phyloP scores from a whole-genome alignment of 2,329 filamentous ascomycete species.

The Xylaria hypoxylon region DNA sequence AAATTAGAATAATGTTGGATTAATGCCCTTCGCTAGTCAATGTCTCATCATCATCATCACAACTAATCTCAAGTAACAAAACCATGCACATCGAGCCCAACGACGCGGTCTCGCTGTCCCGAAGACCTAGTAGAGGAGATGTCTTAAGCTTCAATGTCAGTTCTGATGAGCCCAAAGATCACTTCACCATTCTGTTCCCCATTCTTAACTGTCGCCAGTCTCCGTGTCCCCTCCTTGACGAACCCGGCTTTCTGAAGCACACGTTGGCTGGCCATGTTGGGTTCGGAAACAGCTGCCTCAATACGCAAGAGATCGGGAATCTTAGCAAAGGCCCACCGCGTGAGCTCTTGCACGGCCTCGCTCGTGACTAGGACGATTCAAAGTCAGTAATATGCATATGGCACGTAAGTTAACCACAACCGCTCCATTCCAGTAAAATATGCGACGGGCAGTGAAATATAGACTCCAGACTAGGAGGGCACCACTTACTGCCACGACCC shows the following conservation, averaged over 20 bases:
- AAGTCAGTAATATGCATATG: slow-evolving; percentile 6
- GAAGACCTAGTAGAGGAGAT: not conserved
- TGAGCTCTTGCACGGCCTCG: slow-evolving; percentile 53
- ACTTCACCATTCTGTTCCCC: slow-evolving; percentile 55
- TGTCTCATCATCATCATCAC: no score
- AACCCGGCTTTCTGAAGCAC: slow-evolving; percentile 60
- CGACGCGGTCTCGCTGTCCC: not conserved
- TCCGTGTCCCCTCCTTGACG: slow-evolving; percentile 57
- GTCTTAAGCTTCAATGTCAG: slow-evolving; percentile 46
- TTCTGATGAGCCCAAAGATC: slow-evolving; percentile 55
- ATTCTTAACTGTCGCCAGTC: slow-evolving; percentile 57
- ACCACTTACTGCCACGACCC: slow-evolving; percentile 59
- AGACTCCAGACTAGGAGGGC: no score
- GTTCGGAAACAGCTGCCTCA: slow-evolving; percentile 54
- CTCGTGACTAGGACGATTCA: slow-evolving; percentile 26
- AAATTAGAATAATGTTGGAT: slow-evolving; percentile 17
- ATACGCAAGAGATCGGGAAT: slow-evolving; percentile 57
- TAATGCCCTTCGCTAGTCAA: not conserved
- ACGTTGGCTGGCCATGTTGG: slow-evolving; percentile 56
- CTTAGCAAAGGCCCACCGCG: slow-evolving; percentile 58
- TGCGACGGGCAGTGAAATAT: no score
- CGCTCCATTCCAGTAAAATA: not conserved
- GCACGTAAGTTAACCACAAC: no score
- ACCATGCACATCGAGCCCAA: no score
- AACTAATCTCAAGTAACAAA: no score